Base-by-base conservation (phyloP, 2,329 filamentous ascomycete species). In the Ophiocordyceps robertsii region DNA sequence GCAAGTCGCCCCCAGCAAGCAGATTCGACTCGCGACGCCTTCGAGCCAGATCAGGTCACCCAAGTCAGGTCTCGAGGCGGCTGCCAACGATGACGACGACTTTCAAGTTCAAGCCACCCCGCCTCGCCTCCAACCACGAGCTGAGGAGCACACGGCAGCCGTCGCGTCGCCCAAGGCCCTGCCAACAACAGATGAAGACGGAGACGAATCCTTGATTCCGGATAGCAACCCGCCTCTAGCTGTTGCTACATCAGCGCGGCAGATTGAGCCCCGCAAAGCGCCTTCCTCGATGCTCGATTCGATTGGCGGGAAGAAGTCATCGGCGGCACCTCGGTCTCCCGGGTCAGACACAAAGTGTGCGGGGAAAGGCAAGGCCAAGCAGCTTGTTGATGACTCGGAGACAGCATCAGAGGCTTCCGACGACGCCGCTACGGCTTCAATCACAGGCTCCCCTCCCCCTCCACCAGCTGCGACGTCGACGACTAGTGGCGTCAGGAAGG, bases 31-130 rank as follows among this genome's bases (percentile, higher is more conserved):
- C 39, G 35, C 39, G 24, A 19, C 38, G 50, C 27, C 49, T 40
- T 10, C 30, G 16, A 38, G 30, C 7, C 37, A 41, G 38, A 47
- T 37, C 14, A 43, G 45, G 1, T 41, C 52, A 1, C 46, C 51
- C 5, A 45, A 47, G 14, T 38, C 46, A 12, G 14, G 33, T 10
- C 45, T 53, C 12, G 46, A 48, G 6, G 48, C 49, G 6, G 46
- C 47, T n/a, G 54, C 59, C 17, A 60, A 60, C 4, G 64, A 69
- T 11, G 67, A 68, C n/a, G 66, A 66, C 37, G 70, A 72, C 43
- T 75, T 74, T 39, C 66, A 75, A 47, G 58, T 73, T 8, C 72
- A 73, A 45, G 56, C 61, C 17, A 71, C 69, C 2, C 70, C 70
- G 3, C 63, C 66, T 13, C 58, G 58, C 36, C 54, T 64, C 35